Evolutionary conservation across 148 eudicot genomes (phyloP).

Genomic region (Selenicereus undatus): DNA sequence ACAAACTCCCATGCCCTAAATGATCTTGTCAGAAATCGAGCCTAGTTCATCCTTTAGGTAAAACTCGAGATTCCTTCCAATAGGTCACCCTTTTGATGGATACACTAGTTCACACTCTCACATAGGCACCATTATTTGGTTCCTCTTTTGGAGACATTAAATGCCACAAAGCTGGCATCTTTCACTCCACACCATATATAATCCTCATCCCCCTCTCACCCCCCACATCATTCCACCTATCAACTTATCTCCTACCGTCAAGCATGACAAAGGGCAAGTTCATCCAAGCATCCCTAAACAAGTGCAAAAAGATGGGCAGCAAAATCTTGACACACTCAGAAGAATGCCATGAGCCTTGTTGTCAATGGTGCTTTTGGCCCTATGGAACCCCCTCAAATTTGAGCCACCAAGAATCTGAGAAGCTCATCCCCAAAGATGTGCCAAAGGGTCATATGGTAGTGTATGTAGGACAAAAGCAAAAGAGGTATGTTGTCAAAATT

Average conservation of each 20-base stretch:
- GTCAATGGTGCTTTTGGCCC: slow-evolving; percentile 27
- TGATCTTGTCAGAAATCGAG: too few species aligned
- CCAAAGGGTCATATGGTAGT: slow-evolving; percentile 92
- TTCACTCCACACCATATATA: slow-evolving; percentile 24
- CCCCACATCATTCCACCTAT: slow-evolving; percentile 9
- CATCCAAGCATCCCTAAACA: slow-evolving; percentile 29
- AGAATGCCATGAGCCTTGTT: slow-evolving; percentile 19
- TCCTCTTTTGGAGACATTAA: slow-evolving; percentile 30
- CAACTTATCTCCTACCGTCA: neutral
- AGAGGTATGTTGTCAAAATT: slow-evolving; percentile 68
- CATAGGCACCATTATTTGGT: slow-evolving; percentile 17
- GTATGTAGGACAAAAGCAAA: slow-evolving; percentile 62
- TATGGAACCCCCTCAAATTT: neutral
- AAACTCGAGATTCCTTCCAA: neutral
- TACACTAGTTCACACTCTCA: neutral
- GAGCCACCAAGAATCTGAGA: slow-evolving; percentile 20
- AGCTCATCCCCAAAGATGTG: slow-evolving; percentile 73
- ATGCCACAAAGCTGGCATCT: slow-evolving; percentile 28
- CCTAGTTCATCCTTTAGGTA: too few species aligned
- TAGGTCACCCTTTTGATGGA: neutral
- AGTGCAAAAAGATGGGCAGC: slow-evolving; percentile 26
- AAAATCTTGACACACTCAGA: slow-evolving; percentile 15
- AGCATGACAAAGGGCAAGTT: slow-evolving; percentile 20
- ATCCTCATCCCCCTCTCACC: neutral
- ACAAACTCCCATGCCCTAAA: too few species aligned